Conservation (phyloP, 177 flowering plant species). For the Vitis hybrid region DNA sequence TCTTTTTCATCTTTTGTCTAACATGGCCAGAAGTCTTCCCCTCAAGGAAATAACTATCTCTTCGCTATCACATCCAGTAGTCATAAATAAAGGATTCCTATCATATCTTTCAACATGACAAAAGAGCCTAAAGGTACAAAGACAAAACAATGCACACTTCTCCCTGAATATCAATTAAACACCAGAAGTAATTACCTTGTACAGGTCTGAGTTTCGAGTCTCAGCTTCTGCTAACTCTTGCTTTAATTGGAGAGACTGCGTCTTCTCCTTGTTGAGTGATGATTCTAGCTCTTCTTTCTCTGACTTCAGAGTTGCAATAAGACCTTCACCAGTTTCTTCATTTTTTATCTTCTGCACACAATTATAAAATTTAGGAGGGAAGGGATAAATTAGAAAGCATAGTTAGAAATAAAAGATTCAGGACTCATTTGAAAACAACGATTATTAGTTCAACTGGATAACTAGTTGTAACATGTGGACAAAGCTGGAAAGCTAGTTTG, state of each 20-base stretch:
- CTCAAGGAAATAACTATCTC: too few relatives aligned
- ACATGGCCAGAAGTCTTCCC: too few relatives aligned
- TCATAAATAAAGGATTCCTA: too few relatives aligned
- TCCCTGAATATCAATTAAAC: not conserved
- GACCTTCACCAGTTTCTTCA: constrained; percentile 45
- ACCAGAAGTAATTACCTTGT: constrained; percentile 54
- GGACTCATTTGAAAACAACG: not conserved
- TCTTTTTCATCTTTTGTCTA: too few relatives aligned
- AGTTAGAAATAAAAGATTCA: not conserved
- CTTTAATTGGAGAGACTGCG: constrained; percentile 66
- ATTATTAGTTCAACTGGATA: too few relatives aligned
- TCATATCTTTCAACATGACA: too few relatives aligned
- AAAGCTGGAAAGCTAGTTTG: too few relatives aligned
- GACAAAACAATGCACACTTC: too few relatives aligned
- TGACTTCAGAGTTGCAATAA: constrained; percentile 55
- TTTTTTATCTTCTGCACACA: constrained; percentile 47
- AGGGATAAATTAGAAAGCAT: not conserved
- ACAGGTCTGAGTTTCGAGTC: constrained; percentile 65
- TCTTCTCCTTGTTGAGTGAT: constrained; percentile 72
- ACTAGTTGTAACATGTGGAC: too few relatives aligned
- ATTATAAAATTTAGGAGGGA: not conserved
- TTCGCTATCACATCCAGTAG: too few relatives aligned
- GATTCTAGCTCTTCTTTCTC: constrained; percentile 88
- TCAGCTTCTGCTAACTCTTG: constrained; percentile 81
- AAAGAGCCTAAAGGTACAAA: too few relatives aligned